phyloP scores from a whole-genome alignment of 257 asterid genomes.

The Buddleja alternifolia region DNA sequence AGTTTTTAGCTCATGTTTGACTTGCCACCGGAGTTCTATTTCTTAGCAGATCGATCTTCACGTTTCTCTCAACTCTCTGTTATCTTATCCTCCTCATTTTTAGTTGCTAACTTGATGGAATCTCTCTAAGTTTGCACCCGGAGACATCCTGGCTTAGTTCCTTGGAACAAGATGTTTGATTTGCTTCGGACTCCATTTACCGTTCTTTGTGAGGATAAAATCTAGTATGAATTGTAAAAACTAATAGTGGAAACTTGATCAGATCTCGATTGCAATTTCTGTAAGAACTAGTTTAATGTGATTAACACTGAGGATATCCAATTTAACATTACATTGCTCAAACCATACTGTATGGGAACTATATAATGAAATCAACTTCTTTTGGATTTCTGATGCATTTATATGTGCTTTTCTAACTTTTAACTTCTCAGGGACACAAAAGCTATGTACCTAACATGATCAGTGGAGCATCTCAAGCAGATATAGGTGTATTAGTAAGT shows the following conservation, averaged over 20 bases:
- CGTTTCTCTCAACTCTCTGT: neutral
- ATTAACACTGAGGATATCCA: neutral
- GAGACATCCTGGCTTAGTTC: neutral
- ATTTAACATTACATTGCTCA: neutral
- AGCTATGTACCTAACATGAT: constrained; percentile 98
- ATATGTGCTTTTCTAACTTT: neutral
- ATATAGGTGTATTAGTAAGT: constrained; percentile 88
- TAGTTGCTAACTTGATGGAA: neutral
- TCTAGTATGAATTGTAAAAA: neutral
- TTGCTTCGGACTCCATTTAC: neutral
- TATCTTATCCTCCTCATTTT: neutral
- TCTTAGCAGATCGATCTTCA: neutral
- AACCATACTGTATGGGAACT: neutral
- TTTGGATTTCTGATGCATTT: constrained; percentile 4
- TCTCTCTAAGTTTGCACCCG: neutral
- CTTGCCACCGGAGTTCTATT: neutral
- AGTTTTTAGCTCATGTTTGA: neutral
- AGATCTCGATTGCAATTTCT: neutral
- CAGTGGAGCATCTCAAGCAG: constrained; percentile 99
- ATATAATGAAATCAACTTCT: neutral
- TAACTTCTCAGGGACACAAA: constrained; percentile 79
- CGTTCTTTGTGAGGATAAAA: neutral
- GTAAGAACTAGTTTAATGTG: neutral
- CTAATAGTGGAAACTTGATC: neutral
- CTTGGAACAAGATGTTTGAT: neutral